A percentile compares a stretch with the other conserved stretches of the same genome.
phyloP scores from a whole-genome alignment of 1,284 basidiomycete genomes.

The Chalciporus sp. region DNA sequence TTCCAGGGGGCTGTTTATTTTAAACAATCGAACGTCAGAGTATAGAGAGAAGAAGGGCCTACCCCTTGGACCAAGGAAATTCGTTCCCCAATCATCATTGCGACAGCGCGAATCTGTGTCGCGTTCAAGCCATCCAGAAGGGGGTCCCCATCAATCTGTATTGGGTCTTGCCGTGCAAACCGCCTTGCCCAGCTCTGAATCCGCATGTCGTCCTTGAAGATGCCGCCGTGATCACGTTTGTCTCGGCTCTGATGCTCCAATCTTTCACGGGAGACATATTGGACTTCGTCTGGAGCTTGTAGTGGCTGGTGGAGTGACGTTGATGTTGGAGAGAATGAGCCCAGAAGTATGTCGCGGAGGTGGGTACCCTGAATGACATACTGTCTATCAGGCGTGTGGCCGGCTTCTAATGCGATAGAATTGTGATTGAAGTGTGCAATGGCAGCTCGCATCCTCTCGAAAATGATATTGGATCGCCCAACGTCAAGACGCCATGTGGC shows the following conservation, averaged over 20 bases:
- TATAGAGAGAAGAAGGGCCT: conserved; percentile 33
- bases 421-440: conserved; percentile 63
- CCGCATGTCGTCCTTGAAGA: conserved; percentile 68
- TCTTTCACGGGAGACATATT: conserved; percentile 37
- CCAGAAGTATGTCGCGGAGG: conserved; percentile 68
- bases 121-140: conserved; percentile 65
- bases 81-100: conserved; percentile 81
- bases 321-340: conserved; percentile 44
- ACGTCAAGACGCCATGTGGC: conserved; percentile 75
- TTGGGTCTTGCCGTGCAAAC: conserved; percentile 61
- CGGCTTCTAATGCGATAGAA: conserved; percentile 44
- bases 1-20: conserved; percentile 81
- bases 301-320: conserved; percentile 33
- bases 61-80: conserved; percentile 89
- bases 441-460: conserved; percentile 71
- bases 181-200: conserved; percentile 78
- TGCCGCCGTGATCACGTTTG: conserved; percentile 39
- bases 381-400: conserved; percentile 40
- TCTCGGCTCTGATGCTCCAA: conserved; percentile 39
- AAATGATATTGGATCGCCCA: conserved; percentile 66
- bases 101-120: conserved; percentile 84
- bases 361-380: conserved; percentile 67
- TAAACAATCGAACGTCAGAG: conserved; percentile 3
- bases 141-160: conserved; percentile 83
- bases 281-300: conserved; percentile 38